Base-by-base conservation (phyloP, 2,329 filamentous ascomycete species). In the Ophiocordyceps camponoti-rufipedis region DNA sequence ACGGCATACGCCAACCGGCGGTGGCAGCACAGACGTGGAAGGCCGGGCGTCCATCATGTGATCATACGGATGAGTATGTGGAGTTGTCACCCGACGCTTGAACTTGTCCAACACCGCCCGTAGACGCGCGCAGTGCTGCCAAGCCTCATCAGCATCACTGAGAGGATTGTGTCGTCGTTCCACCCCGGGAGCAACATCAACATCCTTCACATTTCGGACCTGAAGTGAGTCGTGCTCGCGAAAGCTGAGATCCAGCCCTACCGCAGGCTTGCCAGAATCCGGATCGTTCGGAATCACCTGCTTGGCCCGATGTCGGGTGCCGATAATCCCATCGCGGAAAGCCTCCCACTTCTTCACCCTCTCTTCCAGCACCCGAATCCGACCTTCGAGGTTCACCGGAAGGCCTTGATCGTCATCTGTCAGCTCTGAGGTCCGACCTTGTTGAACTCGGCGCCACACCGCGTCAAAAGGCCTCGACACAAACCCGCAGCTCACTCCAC, bases 301-400 rank as follows among this genome's bases (percentile, higher is more conserved):
- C 2, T 54, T 55, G 11, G 35, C 38, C 44, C 48, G 33, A 28
- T 51, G 8, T 47, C 49, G 23, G 16, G 62, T 56, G 1, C 65
- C 62, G 19, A 71, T 69, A 48, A 71, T 60, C 16, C 61, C 62
- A 51, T 67, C 62, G 49, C 74, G 68, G 49, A 86, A 85, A n/a
- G 67, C 68, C 52, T 81, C 72, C 87, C 86, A 94, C 58, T 72
- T 78, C 45, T 75, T 69, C 28, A 94, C 60, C 38, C 86, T 74
- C 41, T 72, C 70, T 45, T 73, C 72, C 53, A 94, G 86, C 7
- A 72, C 65, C 41, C 68, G 65, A 0, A 91, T 74, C 13, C 85
- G 73, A 18, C 62, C 61, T 45, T 89, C 81, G 5, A 95, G 64
- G 55, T 87, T 79, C 49, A 83, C 72, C 18, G 94, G 55, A 1